Evolutionary conservation across 1,139 yeast species (phyloP).

Genomic region (Yamadazyma kanchanaburiensis): DNA sequence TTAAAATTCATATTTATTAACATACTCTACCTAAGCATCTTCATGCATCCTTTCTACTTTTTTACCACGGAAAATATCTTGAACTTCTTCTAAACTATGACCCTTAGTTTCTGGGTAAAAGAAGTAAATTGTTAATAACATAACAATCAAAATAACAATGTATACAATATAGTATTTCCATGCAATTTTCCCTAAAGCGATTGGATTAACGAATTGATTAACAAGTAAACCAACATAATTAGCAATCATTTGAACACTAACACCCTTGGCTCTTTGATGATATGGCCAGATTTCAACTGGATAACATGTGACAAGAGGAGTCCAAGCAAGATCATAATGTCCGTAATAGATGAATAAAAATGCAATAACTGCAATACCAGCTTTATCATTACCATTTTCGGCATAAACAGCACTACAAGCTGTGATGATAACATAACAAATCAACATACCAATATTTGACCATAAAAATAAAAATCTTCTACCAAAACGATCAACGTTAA

Average conservation of each 20-base stretch:
- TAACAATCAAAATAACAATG: constrained; percentile 34
- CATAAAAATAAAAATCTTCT: constrained; percentile 20
- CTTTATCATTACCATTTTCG: constrained; percentile 27
- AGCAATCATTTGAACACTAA: constrained; percentile 42
- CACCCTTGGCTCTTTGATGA: constrained; percentile 24
- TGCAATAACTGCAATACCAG: constrained; percentile 50
- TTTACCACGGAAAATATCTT: constrained; percentile 10
- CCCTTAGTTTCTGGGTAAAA: constrained; percentile 49
- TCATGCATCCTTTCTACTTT: not conserved
- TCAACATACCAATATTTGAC: constrained; percentile 18
- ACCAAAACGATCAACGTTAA: constrained; percentile 14
- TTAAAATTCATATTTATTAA: too few species aligned
- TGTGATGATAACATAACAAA: constrained; percentile 7
- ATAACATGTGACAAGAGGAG: constrained; percentile 43
- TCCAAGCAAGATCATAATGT: constrained; percentile 41
- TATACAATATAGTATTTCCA: constrained; percentile 45
- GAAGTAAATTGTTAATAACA: constrained; percentile 32
- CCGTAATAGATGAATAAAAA: constrained; percentile 46
- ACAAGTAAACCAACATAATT: constrained; percentile 32
- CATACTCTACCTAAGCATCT: too few species aligned
- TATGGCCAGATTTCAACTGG: constrained; percentile 34
- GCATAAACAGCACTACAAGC: constrained; percentile 7
- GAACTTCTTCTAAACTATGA: constrained; percentile 43
- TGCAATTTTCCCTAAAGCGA: constrained; percentile 36
- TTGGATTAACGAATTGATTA: constrained; percentile 13